Evolutionary conservation across 805 yeast genomes (phyloP).

Genomic region (Wickerhamomyces tratensis): DNA sequence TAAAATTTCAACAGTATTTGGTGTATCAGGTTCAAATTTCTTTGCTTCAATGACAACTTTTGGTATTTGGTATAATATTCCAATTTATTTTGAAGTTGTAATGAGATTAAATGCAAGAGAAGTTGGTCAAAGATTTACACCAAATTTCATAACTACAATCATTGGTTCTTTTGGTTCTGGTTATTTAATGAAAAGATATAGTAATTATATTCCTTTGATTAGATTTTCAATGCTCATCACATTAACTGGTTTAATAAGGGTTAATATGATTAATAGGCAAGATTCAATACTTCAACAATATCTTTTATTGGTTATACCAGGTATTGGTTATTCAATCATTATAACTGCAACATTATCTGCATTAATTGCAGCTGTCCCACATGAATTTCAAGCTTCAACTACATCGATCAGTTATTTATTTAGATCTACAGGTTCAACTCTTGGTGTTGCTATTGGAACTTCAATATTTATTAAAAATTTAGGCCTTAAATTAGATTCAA

Average conservation of each 20-base stretch:
- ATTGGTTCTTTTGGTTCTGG: conserved; percentile 57
- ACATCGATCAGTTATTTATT: conserved; percentile 60
- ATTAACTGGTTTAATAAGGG: conserved; percentile 32
- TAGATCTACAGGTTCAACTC: conserved; percentile 56
- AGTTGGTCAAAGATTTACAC: conserved; percentile 50
- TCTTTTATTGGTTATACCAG: conserved; percentile 35
- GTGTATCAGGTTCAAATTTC: conserved; percentile 58
- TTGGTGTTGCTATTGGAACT: conserved; percentile 56
- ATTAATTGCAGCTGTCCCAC: conserved; percentile 64
- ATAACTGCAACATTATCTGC: conserved; percentile 59
- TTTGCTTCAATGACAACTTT: conserved; percentile 32
- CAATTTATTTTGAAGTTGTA: conserved; percentile 52
- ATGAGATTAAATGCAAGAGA: conserved; percentile 41
- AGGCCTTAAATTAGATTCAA: conserved; percentile 18
- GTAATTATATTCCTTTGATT: conserved; percentile 42
- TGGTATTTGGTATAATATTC: conserved; percentile 43
- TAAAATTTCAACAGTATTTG: conserved; percentile 47
- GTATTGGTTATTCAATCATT: conserved; percentile 46
- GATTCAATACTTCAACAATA: conserved; percentile 32
- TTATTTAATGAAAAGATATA: conserved; percentile 52
- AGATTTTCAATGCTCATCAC: conserved; percentile 32
- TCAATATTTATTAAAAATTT: conserved; percentile 48
- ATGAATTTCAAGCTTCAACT: conserved; percentile 55
- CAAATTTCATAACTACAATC: conserved; percentile 51
- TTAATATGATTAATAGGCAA: conserved; percentile 22